Evolutionary conservation across 306 rosid species (phyloP).

Genomic region (Quercus agrifolia): DNA sequence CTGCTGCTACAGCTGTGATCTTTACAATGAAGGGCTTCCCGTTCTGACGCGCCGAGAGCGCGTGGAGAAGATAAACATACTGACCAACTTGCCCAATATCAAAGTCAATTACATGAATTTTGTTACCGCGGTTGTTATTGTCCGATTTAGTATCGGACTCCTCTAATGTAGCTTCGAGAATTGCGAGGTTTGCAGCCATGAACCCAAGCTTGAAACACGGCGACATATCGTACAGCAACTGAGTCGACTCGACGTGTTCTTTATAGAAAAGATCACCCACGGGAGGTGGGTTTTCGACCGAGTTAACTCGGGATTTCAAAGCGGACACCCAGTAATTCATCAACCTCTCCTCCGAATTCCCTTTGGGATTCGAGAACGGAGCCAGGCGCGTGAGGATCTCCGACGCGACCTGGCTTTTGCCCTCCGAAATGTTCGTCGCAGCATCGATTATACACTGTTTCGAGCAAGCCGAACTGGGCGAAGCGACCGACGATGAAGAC

Average conservation of each 20-base stretch:
- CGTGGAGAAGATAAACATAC: slow-evolving; percentile 45
- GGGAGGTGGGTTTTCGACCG: slow-evolving; percentile 43
- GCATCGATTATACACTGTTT: slow-evolving; percentile 70
- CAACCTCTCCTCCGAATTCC: slow-evolving; percentile 48
- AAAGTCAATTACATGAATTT: slow-evolving; percentile 74
- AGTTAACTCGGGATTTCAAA: slow-evolving; percentile 52
- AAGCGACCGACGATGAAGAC: slow-evolving; percentile 56
- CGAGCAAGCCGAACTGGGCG: slow-evolving; percentile 44
- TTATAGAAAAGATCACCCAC: slow-evolving; percentile 38
- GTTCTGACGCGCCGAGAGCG: slow-evolving; percentile 38
- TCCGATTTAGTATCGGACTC: slow-evolving; percentile 19
- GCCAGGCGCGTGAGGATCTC: slow-evolving; percentile 67
- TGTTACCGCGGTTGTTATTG: slow-evolving; percentile 1
- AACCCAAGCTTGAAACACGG: slow-evolving; percentile 55
- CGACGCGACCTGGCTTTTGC: slow-evolving; percentile 42
- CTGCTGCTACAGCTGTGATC: slow-evolving; percentile 47
- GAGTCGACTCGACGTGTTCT: slow-evolving; percentile 73
- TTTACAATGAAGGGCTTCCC: slow-evolving; percentile 23
- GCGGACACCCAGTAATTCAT: slow-evolving; percentile 54
- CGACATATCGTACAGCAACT: slow-evolving; percentile 48
- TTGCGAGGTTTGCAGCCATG: slow-evolving; percentile 75
- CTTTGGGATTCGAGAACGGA: slow-evolving; percentile 18
- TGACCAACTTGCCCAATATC: slow-evolving; percentile 74
- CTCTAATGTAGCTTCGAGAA: slow-evolving; percentile 67
- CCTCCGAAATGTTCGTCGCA: slow-evolving; percentile 75